Percentiles rank a stretch among this genome's conserved stretches.
Evolutionary conservation across 345 rosid species (phyloP).

Genomic region (Aegle marmelos): DNA sequence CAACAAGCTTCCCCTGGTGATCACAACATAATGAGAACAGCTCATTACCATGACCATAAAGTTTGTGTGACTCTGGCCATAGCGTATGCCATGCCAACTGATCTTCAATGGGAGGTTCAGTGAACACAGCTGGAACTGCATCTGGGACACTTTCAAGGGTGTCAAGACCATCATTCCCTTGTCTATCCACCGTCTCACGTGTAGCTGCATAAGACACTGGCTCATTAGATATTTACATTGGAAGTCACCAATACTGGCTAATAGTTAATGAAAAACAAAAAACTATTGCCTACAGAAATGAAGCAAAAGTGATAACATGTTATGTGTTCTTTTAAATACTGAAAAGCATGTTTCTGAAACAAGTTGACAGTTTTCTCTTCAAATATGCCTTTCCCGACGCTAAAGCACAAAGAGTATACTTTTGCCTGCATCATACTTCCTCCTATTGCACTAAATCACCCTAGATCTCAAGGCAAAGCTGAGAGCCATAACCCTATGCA

Average conservation of each 20-base stretch:
- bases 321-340: not conserved
- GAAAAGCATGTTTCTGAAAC: not conserved
- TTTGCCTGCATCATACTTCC: not conserved
- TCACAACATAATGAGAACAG: slow-evolving; percentile 77
- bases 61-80: slow-evolving; percentile 97
- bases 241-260: not conserved
- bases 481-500: not conserved
- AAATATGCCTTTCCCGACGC: not conserved
- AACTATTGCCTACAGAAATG: not conserved
- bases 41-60: slow-evolving; percentile 95
- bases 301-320: not conserved
- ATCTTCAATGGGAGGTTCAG: slow-evolving; percentile 90
- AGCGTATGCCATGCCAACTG: slow-evolving; percentile 86
- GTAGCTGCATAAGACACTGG: slow-evolving; percentile 49
- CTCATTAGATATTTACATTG: slow-evolving; percentile 2
- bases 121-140: slow-evolving; percentile 82
- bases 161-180: slow-evolving; percentile 59
- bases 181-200: slow-evolving; percentile 41
- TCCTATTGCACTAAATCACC: not conserved
- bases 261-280: not conserved
- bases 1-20: slow-evolving; percentile 71
- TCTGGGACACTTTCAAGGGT: slow-evolving; percentile 91
- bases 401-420: not conserved
- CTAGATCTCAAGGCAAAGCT: not conserved
- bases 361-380: not conserved